Base-by-base conservation (phyloP, 345 rosid genomes). In the Gossypium turneri region DNA sequence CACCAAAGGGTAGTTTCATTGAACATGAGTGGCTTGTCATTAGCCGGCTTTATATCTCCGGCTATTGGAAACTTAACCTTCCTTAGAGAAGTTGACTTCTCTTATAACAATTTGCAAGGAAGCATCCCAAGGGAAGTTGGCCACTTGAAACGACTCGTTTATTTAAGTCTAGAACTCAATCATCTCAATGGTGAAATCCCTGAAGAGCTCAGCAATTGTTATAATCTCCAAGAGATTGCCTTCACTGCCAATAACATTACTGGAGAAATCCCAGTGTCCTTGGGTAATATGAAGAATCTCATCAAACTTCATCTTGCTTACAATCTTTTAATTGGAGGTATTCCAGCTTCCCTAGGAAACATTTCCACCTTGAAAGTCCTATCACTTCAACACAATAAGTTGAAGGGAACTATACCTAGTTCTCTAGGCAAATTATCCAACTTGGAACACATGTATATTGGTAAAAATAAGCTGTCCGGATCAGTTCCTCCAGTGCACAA, bases 331-430 rank as follows among this genome's bases (percentile, higher is more conserved):
- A 19, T 2, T 45, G 48, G 47, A 11, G 48, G 48, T 45, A 45
- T 45, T 13, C 75, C 75, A n/a, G 2, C 34, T 20, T 79, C 45
- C 34, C 6, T 63, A 0, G 79, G 76, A 5, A 82, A 82, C 58
- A 27, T 79, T 27, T 69, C 85, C 0, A 77, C 74, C 4, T 71
- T 82, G 15, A 53, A 7, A 1, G 1, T 0, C 10, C 22, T 79
- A 0, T 15, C 12, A 5, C 34, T 29, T 25, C 12, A 2, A 69
- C 45, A 12, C 0, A 76, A 76, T 47, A 3, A 9, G 9, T 20
- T 62, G 13, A 0, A 52, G 20, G 85, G 85, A 11, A 45, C 3
- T 9, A 73, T 82, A 57, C 82, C 82, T 7, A 24, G 17, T 1
- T 47, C 59, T 29, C 7, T 82, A 0, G 74, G 73, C 10, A 63